These are phyloP conservation scores for Durio zibethinus DNA, from an alignment of 345 rosid genomes.

Conservation along the genomic window DNA sequence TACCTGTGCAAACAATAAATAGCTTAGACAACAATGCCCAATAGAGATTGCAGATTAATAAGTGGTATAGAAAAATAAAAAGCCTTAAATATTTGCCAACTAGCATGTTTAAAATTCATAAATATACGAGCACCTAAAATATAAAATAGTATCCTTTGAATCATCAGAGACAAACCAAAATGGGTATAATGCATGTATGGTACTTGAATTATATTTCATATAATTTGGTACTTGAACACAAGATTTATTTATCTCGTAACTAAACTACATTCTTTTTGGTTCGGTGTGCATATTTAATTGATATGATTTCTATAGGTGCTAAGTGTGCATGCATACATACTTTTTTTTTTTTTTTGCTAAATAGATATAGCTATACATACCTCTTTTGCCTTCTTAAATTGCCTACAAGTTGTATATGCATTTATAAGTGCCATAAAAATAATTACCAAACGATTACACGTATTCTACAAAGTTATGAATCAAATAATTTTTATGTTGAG, in stretches of 20 bases:
- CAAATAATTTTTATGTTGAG: too few species aligned
- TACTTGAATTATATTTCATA: not conserved
- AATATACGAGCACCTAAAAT: constrained; percentile 63
- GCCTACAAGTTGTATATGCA: constrained; percentile 69
- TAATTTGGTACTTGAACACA: not conserved
- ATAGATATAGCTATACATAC: constrained; percentile 33
- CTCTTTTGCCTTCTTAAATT: constrained; percentile 82
- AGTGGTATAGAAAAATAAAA: too few species aligned
- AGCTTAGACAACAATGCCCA: too few species aligned
- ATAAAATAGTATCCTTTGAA: constrained; percentile 5
- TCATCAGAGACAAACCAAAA: not conserved
- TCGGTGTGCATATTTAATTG: not conserved
- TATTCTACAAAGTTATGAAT: too few species aligned
- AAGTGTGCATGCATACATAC: not conserved
- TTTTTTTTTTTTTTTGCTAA: too few species aligned
- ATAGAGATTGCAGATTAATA: too few species aligned
- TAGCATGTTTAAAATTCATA: too few species aligned
- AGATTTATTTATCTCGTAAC: not conserved
- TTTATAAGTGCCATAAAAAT: constrained; percentile 64
- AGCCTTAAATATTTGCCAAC: too few species aligned
- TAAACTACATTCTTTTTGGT: not conserved
- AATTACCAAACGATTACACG: too few species aligned
- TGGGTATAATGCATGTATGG: not conserved
- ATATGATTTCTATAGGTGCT: not conserved
- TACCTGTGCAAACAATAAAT: constrained; percentile 52